phyloP scores from a whole-genome alignment of 2,329 filamentous ascomycete species.

The Sporothrix euskadiensis region DNA sequence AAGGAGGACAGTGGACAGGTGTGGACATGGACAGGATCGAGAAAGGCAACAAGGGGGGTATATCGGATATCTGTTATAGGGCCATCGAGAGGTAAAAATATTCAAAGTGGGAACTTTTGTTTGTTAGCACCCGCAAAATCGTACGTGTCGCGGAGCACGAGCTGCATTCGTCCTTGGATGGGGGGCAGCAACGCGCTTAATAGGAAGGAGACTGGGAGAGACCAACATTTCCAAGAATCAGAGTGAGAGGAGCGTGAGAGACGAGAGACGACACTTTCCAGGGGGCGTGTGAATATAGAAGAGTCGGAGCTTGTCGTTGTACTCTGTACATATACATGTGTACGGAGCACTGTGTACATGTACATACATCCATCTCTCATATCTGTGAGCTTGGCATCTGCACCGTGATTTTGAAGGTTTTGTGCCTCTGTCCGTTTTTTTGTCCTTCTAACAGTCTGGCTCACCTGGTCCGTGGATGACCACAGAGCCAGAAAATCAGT shows the following conservation, averaged over 20 bases:
- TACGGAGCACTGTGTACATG: no score
- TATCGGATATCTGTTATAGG: constrained; percentile 16
- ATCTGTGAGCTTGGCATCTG: background rate
- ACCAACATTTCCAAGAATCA: no score
- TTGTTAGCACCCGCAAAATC: constrained; percentile 13
- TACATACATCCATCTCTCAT: background rate
- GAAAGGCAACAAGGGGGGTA: background rate
- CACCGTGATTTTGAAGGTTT: background rate
- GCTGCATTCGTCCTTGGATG: constrained; percentile 4
- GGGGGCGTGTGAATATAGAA: background rate
- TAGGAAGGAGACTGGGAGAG: background rate
- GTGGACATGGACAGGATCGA: background rate
- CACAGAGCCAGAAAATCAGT: background rate
- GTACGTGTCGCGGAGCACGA: constrained; percentile 14
- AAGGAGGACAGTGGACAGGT: background rate
- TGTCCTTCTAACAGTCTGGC: background rate
- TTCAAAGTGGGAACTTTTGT: background rate
- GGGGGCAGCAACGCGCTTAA: background rate
- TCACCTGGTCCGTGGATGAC: background rate
- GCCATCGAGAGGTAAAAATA: background rate
- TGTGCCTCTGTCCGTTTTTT: background rate
- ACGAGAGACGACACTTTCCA: background rate
- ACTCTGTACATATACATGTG: background rate
- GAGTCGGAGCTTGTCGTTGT: background rate
- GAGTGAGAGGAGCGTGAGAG: background rate